Evolutionary conservation across 169 alveolate species (phyloP).

Genomic region (Eimeria falciformis): DNA sequence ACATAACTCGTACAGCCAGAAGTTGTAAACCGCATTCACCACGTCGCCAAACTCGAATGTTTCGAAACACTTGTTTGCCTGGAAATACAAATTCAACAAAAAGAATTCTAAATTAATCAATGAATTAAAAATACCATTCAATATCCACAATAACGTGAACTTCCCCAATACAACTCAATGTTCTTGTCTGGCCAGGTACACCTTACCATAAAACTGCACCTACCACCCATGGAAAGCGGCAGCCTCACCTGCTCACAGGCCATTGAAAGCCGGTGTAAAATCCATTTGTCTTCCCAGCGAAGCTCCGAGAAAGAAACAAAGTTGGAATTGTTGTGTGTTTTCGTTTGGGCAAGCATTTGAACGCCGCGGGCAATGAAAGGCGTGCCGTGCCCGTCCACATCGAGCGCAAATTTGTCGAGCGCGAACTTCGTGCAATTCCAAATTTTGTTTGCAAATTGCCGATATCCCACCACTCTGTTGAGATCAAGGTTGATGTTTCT

Average conservation of each 20-base stretch:
- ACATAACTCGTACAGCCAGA: slow-evolving; percentile 98
- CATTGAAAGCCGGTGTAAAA: slow-evolving; percentile 91
- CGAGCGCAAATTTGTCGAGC: slow-evolving; percentile 57
- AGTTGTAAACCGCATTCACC: slow-evolving; percentile 93
- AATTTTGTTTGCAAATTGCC: slow-evolving; percentile 98
- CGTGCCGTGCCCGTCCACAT: background rate
- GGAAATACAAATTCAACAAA: background rate
- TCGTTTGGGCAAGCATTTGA: background rate
- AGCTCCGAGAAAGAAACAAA: slow-evolving; percentile 46
- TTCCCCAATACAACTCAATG: background rate
- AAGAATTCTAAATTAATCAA: background rate
- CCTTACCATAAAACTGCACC: background rate
- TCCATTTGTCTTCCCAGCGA: slow-evolving; percentile 96
- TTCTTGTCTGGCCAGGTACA: background rate
- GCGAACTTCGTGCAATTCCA: slow-evolving; percentile 98
- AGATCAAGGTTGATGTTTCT: slow-evolving; percentile 97
- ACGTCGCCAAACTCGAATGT: slow-evolving; percentile 95
- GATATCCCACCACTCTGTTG: slow-evolving; percentile 96
- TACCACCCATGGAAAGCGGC: too few species aligned
- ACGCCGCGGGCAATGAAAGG: slow-evolving; percentile 35
- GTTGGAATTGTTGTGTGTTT: background rate
- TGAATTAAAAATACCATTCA: background rate
- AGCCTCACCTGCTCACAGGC: slow-evolving; percentile 58
- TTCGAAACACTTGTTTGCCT: slow-evolving; percentile 89
- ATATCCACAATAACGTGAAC: background rate